A percentile compares a stretch with the other conserved stretches of the same genome.
phyloP scores from a whole-genome alignment of 2,329 filamentous ascomycete genomes.

The Aspergillus puulaauensis region DNA sequence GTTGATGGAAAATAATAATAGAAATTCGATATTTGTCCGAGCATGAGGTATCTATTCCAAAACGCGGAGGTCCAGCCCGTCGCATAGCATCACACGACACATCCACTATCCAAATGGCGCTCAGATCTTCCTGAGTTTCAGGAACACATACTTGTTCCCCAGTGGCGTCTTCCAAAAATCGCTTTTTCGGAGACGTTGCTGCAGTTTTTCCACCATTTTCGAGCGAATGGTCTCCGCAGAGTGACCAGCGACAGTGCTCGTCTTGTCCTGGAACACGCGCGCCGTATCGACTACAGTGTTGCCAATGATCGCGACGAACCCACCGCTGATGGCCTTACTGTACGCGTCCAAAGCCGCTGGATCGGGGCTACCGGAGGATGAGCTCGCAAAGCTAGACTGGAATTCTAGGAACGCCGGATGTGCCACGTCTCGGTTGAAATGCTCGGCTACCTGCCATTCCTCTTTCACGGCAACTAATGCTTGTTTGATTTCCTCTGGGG shows the following conservation, averaged over 20 bases:
- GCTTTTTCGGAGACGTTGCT: background rate
- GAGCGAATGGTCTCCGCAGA: background rate
- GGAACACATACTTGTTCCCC: slow-evolving; percentile 8
- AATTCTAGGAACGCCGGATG: slow-evolving; percentile 3
- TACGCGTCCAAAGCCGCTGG: slow-evolving; percentile 1
- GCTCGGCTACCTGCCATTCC: slow-evolving; percentile 1
- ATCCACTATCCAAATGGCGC: background rate
- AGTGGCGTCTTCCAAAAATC: slow-evolving; percentile 6
- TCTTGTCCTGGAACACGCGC: background rate
- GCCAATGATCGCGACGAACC: slow-evolving; percentile 4
- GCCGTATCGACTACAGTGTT: slow-evolving; percentile 8
- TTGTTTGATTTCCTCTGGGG: background rate
- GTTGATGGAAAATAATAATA: background rate
- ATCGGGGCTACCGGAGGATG: background rate
- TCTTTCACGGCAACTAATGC: background rate
- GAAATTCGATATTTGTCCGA: background rate
- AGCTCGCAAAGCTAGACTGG: background rate
- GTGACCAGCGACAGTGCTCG: background rate
- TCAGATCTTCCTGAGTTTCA: slow-evolving; percentile 6
- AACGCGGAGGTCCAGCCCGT: background rate
- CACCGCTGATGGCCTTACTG: background rate
- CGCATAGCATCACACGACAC: background rate
- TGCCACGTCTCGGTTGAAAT: slow-evolving; percentile 1
- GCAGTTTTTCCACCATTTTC: slow-evolving; percentile 1
- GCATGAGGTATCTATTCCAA: background rate